A percentile compares a stretch with the other conserved stretches of the same genome.
Evolutionary conservation across 140 eudicot species (phyloP).

Genomic region (Bidens hawaiensis): DNA sequence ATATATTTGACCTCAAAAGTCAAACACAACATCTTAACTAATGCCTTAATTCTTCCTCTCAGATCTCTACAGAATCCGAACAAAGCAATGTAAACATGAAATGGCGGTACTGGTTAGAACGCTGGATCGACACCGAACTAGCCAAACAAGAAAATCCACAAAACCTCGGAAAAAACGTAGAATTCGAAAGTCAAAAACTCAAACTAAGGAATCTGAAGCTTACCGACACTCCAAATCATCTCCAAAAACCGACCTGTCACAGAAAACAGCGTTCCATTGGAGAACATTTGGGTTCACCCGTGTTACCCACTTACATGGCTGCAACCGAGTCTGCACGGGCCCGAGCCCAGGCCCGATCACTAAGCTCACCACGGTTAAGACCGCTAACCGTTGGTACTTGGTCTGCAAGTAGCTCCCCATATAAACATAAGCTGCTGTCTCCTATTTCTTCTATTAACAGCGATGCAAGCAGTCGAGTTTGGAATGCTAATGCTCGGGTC

Average conservation of each 20-base stretch:
- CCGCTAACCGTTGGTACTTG: constrained; percentile 48
- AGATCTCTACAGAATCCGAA: constrained; percentile 81
- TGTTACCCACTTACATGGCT: constrained; percentile 82
- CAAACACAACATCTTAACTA: not conserved
- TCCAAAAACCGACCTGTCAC: constrained; percentile 50
- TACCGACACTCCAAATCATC: constrained; percentile 24
- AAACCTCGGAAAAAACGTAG: constrained; percentile 37
- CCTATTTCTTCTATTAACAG: constrained; percentile 86
- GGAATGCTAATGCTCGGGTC: constrained; percentile 21
- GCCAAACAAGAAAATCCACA: constrained; percentile 47
- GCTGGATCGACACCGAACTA: constrained; percentile 66
- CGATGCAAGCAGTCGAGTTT: constrained; percentile 49
- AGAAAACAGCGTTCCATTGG: constrained; percentile 67
- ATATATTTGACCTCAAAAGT: not conserved
- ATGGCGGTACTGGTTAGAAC: constrained; percentile 75
- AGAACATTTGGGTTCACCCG: constrained; percentile 50
- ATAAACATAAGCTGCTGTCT: constrained; percentile 61
- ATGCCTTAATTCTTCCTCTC: constrained; percentile 1
- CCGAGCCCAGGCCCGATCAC: constrained; percentile 63
- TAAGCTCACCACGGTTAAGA: constrained; percentile 83
- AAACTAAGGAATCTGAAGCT: constrained; percentile 31
- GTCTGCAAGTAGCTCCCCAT: constrained; percentile 72
- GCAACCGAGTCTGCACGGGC: constrained; percentile 70
- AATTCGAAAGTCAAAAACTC: constrained; percentile 25
- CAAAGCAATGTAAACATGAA: constrained; percentile 48